Evolutionary conservation across 257 asterid genomes (phyloP), one percentile per base, ranked within the genome.

Genomic region (Solanum peruvianum): DNA sequence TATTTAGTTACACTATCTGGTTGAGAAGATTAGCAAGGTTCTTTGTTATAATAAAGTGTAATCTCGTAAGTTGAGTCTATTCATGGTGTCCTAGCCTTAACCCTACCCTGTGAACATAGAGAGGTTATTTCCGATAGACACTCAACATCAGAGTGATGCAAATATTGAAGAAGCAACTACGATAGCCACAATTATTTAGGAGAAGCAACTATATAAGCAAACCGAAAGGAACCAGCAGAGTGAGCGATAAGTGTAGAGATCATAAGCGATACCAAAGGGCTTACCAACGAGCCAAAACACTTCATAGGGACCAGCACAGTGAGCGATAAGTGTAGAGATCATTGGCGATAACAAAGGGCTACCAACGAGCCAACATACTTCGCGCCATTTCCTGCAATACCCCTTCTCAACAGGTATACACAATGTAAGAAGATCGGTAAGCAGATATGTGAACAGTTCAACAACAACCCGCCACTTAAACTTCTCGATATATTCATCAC

Each of bases 391-490:
- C 56, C 23, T 12, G 15, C 33, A 23, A 41, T 3, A 41, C 1
- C 56, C 23, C 23, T 23, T 76, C 35, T 12, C 12, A 23, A 7
- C 0, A 16, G 23, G 60, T 13, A n/a, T n/a, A 23, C 83, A 41
- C 11, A 84, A 87, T 90, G 88, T 92, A 82, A 89, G 93, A 90
- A 92, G 86, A 88, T 92, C 91, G 94, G 94, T 92, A 92, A 90
- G 94, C 93, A 92, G 91, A 92, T 90, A 75, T 83, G 88, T 90
- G 89, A 90, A 90, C 29, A 56, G 71, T 13, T 25, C n/a, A 72
- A 88, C 92, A 89, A 90, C 92, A 87, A 92, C 91, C 91, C 92
- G 93, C 92, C 94, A 92, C 93, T 88, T 64, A 86, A 71, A 92
- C 93, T 88, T 90, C 93, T 85, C 80, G 20, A 25, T 35, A 86